Evolutionary conservation across 495 filamentous ascomycete species (phyloP).

Genomic region (Aspergillus bridgeri): DNA sequence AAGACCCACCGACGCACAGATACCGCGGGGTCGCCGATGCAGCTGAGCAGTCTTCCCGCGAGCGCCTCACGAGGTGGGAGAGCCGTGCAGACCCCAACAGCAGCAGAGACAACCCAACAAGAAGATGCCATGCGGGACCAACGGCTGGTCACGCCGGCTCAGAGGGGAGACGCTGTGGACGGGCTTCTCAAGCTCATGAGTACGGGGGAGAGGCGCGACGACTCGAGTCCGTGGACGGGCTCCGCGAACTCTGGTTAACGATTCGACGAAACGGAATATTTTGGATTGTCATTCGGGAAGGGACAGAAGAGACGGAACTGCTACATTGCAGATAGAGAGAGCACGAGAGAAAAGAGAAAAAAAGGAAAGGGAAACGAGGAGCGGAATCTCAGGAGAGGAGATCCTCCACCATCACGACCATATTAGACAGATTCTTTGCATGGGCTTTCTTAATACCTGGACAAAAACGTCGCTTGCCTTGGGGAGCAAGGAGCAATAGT

Average conservation of each 20-base stretch:
- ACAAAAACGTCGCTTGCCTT: not conserved
- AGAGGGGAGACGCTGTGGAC: slow-evolving; percentile 41
- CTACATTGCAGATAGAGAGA: not conserved
- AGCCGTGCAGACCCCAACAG: not conserved
- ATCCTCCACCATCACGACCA: not conserved
- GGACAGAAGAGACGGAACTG: not conserved
- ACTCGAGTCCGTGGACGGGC: slow-evolving; percentile 19
- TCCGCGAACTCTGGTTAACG: not conserved
- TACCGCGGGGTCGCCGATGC: slow-evolving; percentile 31
- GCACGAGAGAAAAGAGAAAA: not conserved
- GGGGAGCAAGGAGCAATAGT: not conserved
- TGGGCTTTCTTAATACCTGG: not conserved
- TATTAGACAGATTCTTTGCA: not conserved
- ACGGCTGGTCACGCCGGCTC: slow-evolving; percentile 23
- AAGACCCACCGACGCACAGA: slow-evolving; percentile 16
- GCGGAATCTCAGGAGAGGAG: not conserved
- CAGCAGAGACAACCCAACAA: slow-evolving; percentile 9
- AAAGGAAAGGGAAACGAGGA: not conserved
- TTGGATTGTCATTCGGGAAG: not conserved
- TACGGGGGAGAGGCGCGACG: slow-evolving; percentile 24
- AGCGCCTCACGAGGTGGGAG: slow-evolving; percentile 22
- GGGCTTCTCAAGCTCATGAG: slow-evolving; percentile 42
- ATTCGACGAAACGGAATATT: too few species aligned
- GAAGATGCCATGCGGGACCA: slow-evolving; percentile 8
- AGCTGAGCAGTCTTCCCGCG: slow-evolving; percentile 37